Evolutionary conservation across 2,329 filamentous ascomycete genomes (phyloP).

Genomic region (Fusarium annulatum): DNA sequence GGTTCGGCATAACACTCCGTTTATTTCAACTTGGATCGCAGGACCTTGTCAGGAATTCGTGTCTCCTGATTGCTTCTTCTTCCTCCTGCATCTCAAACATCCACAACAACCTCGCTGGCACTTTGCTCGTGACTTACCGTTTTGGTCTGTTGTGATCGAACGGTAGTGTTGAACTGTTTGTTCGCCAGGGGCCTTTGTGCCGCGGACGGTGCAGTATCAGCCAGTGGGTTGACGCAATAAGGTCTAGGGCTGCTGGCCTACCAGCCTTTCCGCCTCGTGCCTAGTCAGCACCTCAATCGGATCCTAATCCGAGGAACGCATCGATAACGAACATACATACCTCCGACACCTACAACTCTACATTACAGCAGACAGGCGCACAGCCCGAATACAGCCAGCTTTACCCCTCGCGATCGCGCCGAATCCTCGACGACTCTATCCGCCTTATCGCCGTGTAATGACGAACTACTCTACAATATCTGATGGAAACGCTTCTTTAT

Average conservation of each 20-base stretch:
- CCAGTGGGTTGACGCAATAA: constrained; percentile 41
- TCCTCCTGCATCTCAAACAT: constrained; percentile 33
- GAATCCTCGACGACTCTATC: constrained; percentile 4
- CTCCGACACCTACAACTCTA: constrained; percentile 6
- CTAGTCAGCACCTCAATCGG: constrained; percentile 26
- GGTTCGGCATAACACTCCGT: constrained; percentile 4
- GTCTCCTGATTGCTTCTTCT: constrained; percentile 39
- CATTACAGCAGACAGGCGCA: not conserved
- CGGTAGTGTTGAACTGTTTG: constrained; percentile 14
- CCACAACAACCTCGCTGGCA: constrained; percentile 29
- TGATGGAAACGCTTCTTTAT: constrained; percentile 58
- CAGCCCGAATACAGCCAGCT: not conserved
- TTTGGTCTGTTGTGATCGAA: constrained; percentile 18
- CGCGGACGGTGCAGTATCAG: constrained; percentile 35
- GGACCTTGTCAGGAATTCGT: constrained; percentile 27
- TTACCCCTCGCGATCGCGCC: constrained; percentile 13
- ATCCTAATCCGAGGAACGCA: constrained; percentile 19
- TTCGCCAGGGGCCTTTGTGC: constrained; percentile 39
- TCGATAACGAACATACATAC: constrained; percentile 31
- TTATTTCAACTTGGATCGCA: constrained; percentile 39
- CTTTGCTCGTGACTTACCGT: constrained; percentile 26
- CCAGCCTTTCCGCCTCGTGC: constrained; percentile 26
- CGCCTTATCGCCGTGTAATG: constrained; percentile 54
- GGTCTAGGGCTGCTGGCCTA: constrained; percentile 25
- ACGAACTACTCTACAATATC: constrained; percentile 65